Evolutionary conservation across 176 grass and related monocot genomes (phyloP).

Genomic region (Juncus effusus): DNA sequence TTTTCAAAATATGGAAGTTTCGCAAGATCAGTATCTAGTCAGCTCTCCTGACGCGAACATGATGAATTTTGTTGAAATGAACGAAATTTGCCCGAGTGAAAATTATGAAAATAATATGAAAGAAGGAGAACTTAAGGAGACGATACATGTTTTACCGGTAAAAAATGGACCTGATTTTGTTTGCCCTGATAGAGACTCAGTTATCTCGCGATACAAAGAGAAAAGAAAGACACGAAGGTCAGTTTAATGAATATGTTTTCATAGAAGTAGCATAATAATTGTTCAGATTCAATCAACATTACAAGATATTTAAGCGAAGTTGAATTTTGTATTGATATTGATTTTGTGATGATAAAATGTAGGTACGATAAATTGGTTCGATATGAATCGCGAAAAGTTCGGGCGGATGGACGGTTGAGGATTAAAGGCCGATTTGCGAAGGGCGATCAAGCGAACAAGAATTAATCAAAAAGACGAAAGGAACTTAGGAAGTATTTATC

Average conservation of each 20-base stretch:
- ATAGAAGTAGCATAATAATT: no score
- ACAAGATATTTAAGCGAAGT: not conserved
- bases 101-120: slow-evolving; percentile 11
- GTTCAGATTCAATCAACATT: no score
- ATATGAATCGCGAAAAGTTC: slow-evolving; percentile 82
- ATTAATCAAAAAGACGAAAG: slow-evolving; percentile 1
- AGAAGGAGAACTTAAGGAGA: not conserved
- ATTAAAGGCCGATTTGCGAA: slow-evolving; percentile 86
- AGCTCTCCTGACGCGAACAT: slow-evolving; percentile 36
- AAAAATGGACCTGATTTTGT: slow-evolving; percentile 39
- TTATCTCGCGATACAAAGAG: slow-evolving; percentile 86
- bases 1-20: slow-evolving; percentile 31
- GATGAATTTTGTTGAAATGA: slow-evolving; percentile 39
- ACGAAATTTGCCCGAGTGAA: slow-evolving; percentile 35
- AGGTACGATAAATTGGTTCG: slow-evolving; percentile 86
- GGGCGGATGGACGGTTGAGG: slow-evolving; percentile 63
- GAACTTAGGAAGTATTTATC: not conserved
- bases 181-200: slow-evolving; percentile 49
- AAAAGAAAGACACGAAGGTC: slow-evolving; percentile 94
- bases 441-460: slow-evolving; percentile 17
- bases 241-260: not conserved
- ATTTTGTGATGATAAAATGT: slow-evolving; percentile 20
- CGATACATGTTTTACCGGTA: slow-evolving; percentile 34
- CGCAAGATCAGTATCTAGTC: slow-evolving; percentile 23
- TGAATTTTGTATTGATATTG: not conserved